Base-by-base conservation (phyloP, 345 rosid species). In the Acer yangbiense region DNA sequence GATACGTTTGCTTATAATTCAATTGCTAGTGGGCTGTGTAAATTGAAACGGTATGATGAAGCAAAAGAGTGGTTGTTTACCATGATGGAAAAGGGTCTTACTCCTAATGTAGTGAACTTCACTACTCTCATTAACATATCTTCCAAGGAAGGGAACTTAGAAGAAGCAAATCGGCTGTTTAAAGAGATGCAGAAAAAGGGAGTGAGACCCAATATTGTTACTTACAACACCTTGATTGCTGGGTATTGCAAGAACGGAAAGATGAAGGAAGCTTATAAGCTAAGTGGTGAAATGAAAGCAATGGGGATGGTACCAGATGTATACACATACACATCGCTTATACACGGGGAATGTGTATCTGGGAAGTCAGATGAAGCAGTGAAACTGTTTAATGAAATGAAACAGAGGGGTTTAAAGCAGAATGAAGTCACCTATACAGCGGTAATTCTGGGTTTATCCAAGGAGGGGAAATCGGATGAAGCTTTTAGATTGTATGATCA, bases 81-180 rank as follows among this genome's bases (percentile, higher is more conserved):
- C 68, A 89, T 93, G 93, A 76, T 80, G 50, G 97, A 90, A 44
- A 81, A 69, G 60, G 90, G 88, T 46, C 57, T 86, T 70, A 76
- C 62, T 58, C 88, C 86, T 70, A 93, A 87, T 83, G 84, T 74
- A 4, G 92, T 92, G 69, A 90, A 85, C 80, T 85, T 80, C 74
- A 89, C 96, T 54, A 93, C 87, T 71, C 77, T 95, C 85, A 90
- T 95, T 21, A 85, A 86, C 83, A 89, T 95, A 77, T 87, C 84
- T 79, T 89, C 94, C 86, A 93, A 89, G 80, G 94, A 95, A 84
- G 96, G 96, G 65, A 91, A 92, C 83, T 21, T 93, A 75, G 89
- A 80, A 78, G 98, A 90, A 83, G 98, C 96, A 55, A 86, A 88
- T 77, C 85, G 87, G 77, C 78, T 92, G 10, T 87, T 93, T 84